These are phyloP conservation scores for Arabidopsis arenosa DNA, from an alignment of 345 rosid species.

Conservation along the genomic window DNA sequence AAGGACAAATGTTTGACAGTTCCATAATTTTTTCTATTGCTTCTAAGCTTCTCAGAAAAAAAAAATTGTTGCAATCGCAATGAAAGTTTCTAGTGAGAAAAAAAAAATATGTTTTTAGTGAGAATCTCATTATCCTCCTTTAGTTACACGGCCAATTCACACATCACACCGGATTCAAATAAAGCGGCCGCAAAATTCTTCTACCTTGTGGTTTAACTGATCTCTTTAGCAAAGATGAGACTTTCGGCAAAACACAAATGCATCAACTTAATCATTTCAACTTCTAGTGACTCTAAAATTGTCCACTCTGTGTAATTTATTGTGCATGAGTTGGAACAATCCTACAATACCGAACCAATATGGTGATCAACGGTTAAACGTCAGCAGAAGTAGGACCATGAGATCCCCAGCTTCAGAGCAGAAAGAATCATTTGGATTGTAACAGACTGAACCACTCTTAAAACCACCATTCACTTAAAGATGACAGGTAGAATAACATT, in stretches of 20 bases:
- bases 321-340: not conserved
- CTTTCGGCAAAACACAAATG: conserved; percentile 6
- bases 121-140: no score
- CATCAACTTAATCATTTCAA: not conserved
- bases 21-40: not conserved
- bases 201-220: not conserved
- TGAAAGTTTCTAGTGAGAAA: not conserved
- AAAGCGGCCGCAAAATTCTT: not conserved
- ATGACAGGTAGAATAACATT: not conserved
- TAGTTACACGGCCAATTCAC: not conserved
- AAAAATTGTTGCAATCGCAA: not conserved
- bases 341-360: not conserved
- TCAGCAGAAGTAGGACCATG: no score
- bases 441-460: conserved; percentile 1
- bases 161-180: not conserved
- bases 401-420: not conserved
- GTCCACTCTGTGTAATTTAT: not conserved
- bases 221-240: not conserved
- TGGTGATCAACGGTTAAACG: not conserved
- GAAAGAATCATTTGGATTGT: not conserved
- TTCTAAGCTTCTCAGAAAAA: not conserved
- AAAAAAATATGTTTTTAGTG: no score
- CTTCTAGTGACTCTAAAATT: not conserved
- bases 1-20: not conserved
- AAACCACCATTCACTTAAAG: conserved; percentile 28